Conservation (phyloP, 2,329 filamentous ascomycete genomes). For the Exophiala spinifera region DNA sequence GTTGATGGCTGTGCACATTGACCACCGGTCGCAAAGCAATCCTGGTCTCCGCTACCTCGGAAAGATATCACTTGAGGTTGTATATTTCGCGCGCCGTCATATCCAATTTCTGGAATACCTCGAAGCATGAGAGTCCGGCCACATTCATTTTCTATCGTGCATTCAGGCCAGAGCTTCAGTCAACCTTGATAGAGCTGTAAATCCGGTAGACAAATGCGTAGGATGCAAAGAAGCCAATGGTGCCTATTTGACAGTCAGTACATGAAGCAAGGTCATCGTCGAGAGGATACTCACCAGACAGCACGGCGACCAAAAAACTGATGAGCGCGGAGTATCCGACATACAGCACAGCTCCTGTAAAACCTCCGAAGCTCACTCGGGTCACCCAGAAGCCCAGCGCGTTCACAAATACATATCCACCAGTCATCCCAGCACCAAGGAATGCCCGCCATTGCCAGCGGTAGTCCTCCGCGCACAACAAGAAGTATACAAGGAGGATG, state of each 20-base stretch:
- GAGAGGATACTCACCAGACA: constrained; percentile 69
- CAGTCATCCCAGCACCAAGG: constrained; percentile 83
- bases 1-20: too few relatives aligned
- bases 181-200: constrained; percentile 97
- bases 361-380: constrained; percentile 77
- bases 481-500: constrained; percentile 90
- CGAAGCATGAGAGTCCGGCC: too few relatives aligned
- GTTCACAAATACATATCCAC: constrained; percentile 87
- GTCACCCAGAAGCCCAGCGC: constrained; percentile 88
- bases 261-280: constrained; percentile 8
- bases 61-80: too few relatives aligned
- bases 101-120: too few relatives aligned
- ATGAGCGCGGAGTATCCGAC: constrained; percentile 88
- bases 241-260: constrained; percentile 54
- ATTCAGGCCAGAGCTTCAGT: constrained; percentile 52
- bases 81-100: too few relatives aligned
- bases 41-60: too few relatives aligned
- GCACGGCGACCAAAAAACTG: constrained; percentile 85
- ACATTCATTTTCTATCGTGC: neutral
- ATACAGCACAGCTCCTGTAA: constrained; percentile 86
- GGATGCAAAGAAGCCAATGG: constrained; percentile 92
- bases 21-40: too few relatives aligned
- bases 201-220: constrained; percentile 94
- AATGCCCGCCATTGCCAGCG: constrained; percentile 99
- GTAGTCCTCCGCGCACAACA: constrained; percentile 95